Conservation (phyloP, 1,284 basidiomycete genomes). For the Cutaneotrichosporon mucoides region DNA sequence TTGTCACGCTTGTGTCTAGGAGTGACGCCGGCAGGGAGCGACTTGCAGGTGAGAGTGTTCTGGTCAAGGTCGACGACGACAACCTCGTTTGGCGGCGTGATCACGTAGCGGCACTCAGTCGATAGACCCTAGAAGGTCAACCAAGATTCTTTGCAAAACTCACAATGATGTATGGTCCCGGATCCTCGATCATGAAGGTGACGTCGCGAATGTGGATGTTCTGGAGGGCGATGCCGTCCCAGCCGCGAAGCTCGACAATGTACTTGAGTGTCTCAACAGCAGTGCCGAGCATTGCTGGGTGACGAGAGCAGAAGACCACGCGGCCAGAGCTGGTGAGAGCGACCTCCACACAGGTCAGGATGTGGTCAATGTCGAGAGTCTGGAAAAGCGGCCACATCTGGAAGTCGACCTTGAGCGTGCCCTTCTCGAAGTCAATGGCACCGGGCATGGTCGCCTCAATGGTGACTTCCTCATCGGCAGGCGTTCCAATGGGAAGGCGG, state of each 20-base stretch:
- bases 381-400: slow-evolving; percentile 98
- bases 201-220: slow-evolving; percentile 66
- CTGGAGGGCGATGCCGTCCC: slow-evolving; percentile 82
- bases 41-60: slow-evolving; percentile 61
- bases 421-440: slow-evolving; percentile 49
- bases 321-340: slow-evolving; percentile 89
- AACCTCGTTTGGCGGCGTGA: slow-evolving; percentile 71
- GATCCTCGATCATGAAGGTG: slow-evolving; percentile 54
- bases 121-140: slow-evolving; percentile 59
- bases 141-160: slow-evolving; percentile 3
- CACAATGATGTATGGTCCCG: slow-evolving; percentile 75
- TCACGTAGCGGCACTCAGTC: slow-evolving; percentile 75
- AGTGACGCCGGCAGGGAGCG: slow-evolving; percentile 74
- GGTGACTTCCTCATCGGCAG: slow-evolving; percentile 30
- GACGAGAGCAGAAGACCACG: slow-evolving; percentile 81
- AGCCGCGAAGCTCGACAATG: slow-evolving; percentile 86
- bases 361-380: slow-evolving; percentile 87
- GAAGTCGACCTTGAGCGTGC: slow-evolving; percentile 56
- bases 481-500: slow-evolving; percentile 28
- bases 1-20: slow-evolving; percentile 77
- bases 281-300: slow-evolving; percentile 85
- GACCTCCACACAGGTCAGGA: slow-evolving; percentile 86
- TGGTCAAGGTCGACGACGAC: slow-evolving; percentile 83
- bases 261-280: slow-evolving; percentile 80
- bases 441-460: slow-evolving; percentile 49